Percentiles rank a stretch among this genome's conserved stretches.
Conservation (phyloP, 306 rosid genomes). For the Arachis stenosperma region DNA sequence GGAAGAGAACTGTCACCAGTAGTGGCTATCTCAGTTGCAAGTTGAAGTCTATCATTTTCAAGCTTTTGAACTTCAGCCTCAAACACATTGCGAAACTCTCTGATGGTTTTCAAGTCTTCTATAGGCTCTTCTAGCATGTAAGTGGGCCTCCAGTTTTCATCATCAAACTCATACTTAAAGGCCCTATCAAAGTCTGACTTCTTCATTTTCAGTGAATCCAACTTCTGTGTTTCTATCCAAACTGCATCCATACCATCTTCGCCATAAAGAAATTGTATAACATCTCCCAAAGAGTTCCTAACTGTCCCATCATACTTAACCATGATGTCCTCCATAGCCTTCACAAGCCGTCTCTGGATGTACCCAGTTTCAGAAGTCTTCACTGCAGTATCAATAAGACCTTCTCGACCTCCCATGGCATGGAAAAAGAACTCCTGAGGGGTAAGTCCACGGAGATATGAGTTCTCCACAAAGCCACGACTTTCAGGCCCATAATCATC, state of each 20-base stretch:
- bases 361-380: slow-evolving; percentile 99
- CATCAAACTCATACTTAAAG: slow-evolving; percentile 86
- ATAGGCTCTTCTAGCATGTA: slow-evolving; percentile 95
- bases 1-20: slow-evolving; percentile 92
- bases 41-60: slow-evolving; percentile 82
- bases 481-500: slow-evolving; percentile 99
- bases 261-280: slow-evolving; percentile 95
- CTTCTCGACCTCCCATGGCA: slow-evolving; percentile 99
- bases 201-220: slow-evolving; percentile 95
- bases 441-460: slow-evolving; percentile 93
- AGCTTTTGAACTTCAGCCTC: slow-evolving; percentile 95
- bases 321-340: slow-evolving; percentile 99
- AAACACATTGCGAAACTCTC: slow-evolving; percentile 95
- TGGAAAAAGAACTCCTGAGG: slow-evolving; percentile 99
- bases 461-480: slow-evolving; percentile 99
- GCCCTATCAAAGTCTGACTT: slow-evolving; percentile 80
- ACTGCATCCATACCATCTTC: slow-evolving; percentile 99
- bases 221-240: slow-evolving; percentile 95
- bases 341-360: slow-evolving; percentile 95
- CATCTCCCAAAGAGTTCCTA: slow-evolving; percentile 96
- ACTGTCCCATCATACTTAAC: slow-evolving; percentile 99
- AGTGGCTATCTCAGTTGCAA: slow-evolving; percentile 85
- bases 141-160: slow-evolving; percentile 91
- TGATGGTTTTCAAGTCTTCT: slow-evolving; percentile 93
- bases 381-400: slow-evolving; percentile 99